Conservation (phyloP, 2,329 filamentous ascomycete species). For the Clonostachys solani region DNA sequence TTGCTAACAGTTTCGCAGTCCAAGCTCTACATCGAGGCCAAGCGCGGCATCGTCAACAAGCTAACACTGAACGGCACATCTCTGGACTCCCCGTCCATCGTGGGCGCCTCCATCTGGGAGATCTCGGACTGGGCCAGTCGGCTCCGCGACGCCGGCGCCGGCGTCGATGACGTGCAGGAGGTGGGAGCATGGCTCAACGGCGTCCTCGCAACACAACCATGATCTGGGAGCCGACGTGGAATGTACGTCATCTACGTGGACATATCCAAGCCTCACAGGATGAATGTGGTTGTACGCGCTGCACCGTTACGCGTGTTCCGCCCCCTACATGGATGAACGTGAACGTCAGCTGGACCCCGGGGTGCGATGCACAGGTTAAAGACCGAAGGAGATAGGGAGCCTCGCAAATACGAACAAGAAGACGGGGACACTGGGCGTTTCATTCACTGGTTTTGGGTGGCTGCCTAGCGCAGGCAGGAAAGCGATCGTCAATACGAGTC, state of each 20-base stretch:
- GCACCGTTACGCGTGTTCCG: too few species aligned
- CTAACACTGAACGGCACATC: slow-evolving; percentile 16
- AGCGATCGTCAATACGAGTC: too few species aligned
- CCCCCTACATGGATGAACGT: background rate
- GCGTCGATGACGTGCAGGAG: background rate
- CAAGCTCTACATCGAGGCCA: slow-evolving; percentile 27
- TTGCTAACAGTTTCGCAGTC: slow-evolving; percentile 9
- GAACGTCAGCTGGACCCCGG: background rate
- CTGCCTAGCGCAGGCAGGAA: too few species aligned
- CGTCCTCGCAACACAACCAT: slow-evolving; percentile 1
- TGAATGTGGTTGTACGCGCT: too few species aligned
- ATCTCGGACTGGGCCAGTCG: slow-evolving; percentile 1
- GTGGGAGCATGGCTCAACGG: slow-evolving; percentile 2
- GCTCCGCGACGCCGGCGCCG: slow-evolving; percentile 1
- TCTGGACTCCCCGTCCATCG: background rate
- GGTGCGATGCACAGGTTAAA: background rate
- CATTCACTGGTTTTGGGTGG: too few species aligned
- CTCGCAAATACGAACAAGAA: too few species aligned
- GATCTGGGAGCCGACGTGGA: background rate
- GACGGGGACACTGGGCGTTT: too few species aligned
- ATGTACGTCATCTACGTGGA: background rate
- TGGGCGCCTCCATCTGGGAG: slow-evolving; percentile 1
- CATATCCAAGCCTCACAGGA: background rate
- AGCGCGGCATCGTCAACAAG: slow-evolving; percentile 27
- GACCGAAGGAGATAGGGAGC: background rate